A percentile compares a stretch with the other conserved stretches of the same genome.
Conservation (phyloP, 2,329 filamentous ascomycete species). For the Salinomyces thailandicus region DNA sequence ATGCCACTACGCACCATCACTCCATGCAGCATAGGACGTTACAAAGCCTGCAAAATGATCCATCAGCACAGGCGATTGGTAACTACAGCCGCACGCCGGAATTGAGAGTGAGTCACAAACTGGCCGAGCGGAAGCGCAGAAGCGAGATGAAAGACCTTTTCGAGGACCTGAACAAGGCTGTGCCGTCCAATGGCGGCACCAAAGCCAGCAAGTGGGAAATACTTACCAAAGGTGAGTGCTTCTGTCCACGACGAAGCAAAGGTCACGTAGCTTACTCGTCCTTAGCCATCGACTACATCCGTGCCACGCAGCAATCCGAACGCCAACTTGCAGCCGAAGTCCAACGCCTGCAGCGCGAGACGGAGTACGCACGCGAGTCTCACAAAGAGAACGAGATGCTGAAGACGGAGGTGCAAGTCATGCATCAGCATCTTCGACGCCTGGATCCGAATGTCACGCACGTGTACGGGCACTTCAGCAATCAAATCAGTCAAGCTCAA, state of each 20-base stretch:
- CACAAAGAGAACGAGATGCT: slow-evolving; percentile 39
- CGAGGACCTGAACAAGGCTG: slow-evolving; percentile 65
- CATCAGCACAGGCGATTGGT: slow-evolving; percentile 50
- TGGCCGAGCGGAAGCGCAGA: slow-evolving; percentile 70
- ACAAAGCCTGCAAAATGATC: slow-evolving; percentile 50
- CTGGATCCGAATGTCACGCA: slow-evolving; percentile 37
- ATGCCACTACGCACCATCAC: slow-evolving; percentile 55
- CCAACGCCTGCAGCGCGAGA: slow-evolving; percentile 33
- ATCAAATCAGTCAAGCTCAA: slow-evolving; percentile 30
- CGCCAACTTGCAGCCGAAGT: slow-evolving; percentile 31
- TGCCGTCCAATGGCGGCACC: slow-evolving; percentile 69
- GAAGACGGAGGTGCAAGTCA: slow-evolving; percentile 36
- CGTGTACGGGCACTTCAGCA: slow-evolving; percentile 38
- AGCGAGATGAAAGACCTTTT: slow-evolving; percentile 86
- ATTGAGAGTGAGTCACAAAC: slow-evolving; percentile 71
- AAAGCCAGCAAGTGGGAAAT: slow-evolving; percentile 90
- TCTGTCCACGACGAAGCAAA: neutral
- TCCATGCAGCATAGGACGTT: slow-evolving; percentile 65
- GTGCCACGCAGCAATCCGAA: slow-evolving; percentile 28
- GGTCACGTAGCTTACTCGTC: slow-evolving; percentile 5
- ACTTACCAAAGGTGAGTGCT: slow-evolving; percentile 61
- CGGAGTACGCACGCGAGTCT: slow-evolving; percentile 33
- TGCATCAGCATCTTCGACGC: slow-evolving; percentile 37
- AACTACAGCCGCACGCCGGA: slow-evolving; percentile 78
- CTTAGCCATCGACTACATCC: slow-evolving; percentile 42